Percentiles rank a stretch among this genome's conserved stretches.
Conservation (phyloP, 23 red algal species). For the Gracilaria vermiculophylla region DNA sequence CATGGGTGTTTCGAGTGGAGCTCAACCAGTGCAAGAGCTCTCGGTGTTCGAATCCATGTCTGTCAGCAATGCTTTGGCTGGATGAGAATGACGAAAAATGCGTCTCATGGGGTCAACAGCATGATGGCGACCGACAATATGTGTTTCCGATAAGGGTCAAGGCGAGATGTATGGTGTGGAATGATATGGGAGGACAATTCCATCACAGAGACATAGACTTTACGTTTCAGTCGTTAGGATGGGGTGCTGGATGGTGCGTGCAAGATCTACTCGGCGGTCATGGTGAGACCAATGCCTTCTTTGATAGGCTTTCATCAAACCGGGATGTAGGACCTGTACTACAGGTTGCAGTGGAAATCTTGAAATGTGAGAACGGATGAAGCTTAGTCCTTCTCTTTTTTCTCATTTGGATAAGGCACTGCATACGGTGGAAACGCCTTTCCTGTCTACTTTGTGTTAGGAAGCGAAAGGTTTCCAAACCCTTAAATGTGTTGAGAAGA, state of each 20-base stretch:
- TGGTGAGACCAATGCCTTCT: background rate
- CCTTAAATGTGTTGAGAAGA: too few relatives aligned
- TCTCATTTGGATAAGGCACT: too few relatives aligned
- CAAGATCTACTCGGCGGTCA: constrained; percentile 7
- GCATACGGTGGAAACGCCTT: too few relatives aligned
- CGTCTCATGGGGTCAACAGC: background rate
- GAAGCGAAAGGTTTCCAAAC: too few relatives aligned
- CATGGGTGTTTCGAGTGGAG: background rate
- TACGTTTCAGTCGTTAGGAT: background rate
- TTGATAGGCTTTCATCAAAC: background rate
- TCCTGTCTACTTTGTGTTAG: too few relatives aligned
- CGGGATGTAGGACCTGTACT: background rate
- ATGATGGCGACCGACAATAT: background rate
- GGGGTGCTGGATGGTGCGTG: constrained; percentile 26
- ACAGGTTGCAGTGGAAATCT: background rate
- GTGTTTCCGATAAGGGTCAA: constrained; percentile 26
- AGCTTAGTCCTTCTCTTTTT: too few relatives aligned
- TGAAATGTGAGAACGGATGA: constrained; percentile 24
- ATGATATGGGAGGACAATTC: constrained; percentile 6
- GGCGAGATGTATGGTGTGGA: constrained; percentile 24
- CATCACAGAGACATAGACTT: background rate
- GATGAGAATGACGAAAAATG: background rate
- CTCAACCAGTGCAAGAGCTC: background rate
- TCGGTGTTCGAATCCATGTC: background rate
- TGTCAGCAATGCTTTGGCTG: constrained; percentile 29